phyloP scores from a whole-genome alignment of 257 asterid species.

The Echites panduratus region DNA sequence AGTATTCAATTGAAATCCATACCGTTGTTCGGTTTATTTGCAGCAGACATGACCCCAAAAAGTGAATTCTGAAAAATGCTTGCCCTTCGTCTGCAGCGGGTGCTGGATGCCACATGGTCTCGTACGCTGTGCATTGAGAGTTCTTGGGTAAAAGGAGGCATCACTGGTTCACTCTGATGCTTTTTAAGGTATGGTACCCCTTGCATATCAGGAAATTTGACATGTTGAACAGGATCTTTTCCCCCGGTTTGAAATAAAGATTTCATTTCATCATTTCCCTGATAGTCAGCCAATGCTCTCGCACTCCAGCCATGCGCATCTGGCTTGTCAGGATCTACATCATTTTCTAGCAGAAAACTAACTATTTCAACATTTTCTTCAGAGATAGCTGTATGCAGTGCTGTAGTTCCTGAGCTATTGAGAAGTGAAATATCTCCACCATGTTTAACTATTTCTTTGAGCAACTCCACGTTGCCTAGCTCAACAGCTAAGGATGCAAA shows the following conservation, averaged over 20 bases:
- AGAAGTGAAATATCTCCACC: constrained; percentile 58
- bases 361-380: constrained; percentile 58
- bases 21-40: constrained; percentile 38
- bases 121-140: constrained; percentile 4
- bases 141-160: constrained; percentile 20
- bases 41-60: constrained; percentile 59
- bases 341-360: constrained; percentile 52
- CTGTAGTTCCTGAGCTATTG: constrained; percentile 50
- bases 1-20: not conserved
- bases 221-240: constrained; percentile 12
- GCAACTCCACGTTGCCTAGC: constrained; percentile 53
- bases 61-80: constrained; percentile 50
- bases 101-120: constrained; percentile 10
- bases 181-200: constrained; percentile 42
- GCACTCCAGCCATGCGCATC: constrained; percentile 70
- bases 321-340: constrained; percentile 51
- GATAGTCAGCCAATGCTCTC: constrained; percentile 56
- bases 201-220: constrained; percentile 10
- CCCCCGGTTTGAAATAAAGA: constrained; percentile 33
- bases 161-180: constrained; percentile 50
- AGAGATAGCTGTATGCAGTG: constrained; percentile 62
- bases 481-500: constrained; percentile 61
- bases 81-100: constrained; percentile 21
- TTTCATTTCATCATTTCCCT: constrained; percentile 53
- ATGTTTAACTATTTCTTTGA: constrained; percentile 38